Base-by-base conservation (phyloP, 164 flowering plant genomes). In the Nelumbo lutea region DNA sequence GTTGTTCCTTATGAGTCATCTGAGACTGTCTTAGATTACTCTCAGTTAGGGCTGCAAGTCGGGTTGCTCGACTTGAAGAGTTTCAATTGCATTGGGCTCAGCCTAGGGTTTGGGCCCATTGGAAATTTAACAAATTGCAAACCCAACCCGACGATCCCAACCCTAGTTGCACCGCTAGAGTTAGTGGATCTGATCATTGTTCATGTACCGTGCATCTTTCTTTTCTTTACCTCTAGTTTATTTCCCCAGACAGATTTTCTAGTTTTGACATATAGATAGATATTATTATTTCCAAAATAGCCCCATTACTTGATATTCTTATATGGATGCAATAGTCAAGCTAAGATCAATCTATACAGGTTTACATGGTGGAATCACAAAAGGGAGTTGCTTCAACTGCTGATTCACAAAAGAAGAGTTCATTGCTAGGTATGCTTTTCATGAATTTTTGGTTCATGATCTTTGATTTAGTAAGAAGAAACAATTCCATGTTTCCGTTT, bases 381-480 rank as follows among this genome's bases (percentile, higher is more conserved):
- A 84, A 83, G 72, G 86, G 51, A 72, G 73, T 76, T 59, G 64
- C 81, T 66, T 60, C 82, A 47, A 44, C 84, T 62, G 75, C 51
- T 44, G 70, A 75, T 67, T 59, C 72, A 11, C 81, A 83, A 71
- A 74, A 78, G 75, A 86, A 83, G 65, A 68, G 56, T 56, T 72
- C 84, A 61, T 44, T 81, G 63, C 78, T 83, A 53, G 96, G 97
- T 90, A 79, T 64, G 53, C 42, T 59, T 45, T 58, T 40, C 55
- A 14, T 39, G 10, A 7, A 11, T 41, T 13, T 60, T 65, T 39
- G 42, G 15, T 39, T 68, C 8, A 44, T 48, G 8, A 47, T 42
- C 2, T 14, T 27, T n/a, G n/a, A 45, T 47, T 14, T 3, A 1
- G 9, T 52, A 43, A 48, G 52, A 10, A 45, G 15, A 3, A 1